Percentiles rank a stretch among this genome's conserved stretches.
phyloP scores from a whole-genome alignment of 176 grass and related monocot genomes.

The Eremochloa ophiuroides region DNA sequence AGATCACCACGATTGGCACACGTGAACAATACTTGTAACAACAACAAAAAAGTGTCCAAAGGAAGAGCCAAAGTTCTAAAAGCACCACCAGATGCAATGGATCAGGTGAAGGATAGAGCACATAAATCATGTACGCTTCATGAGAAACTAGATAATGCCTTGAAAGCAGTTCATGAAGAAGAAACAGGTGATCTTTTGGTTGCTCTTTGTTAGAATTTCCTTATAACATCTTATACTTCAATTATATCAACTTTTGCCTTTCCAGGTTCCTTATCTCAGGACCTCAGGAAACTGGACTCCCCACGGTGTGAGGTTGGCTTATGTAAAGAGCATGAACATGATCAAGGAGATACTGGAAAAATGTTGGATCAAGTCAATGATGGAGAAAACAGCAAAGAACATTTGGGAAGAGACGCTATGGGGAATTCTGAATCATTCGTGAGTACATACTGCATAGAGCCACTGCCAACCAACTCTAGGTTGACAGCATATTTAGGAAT shows the following conservation, averaged over 20 bases:
- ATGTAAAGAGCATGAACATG: slow-evolving; percentile 19
- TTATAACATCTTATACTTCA: slow-evolving; percentile 6
- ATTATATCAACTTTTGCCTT: slow-evolving; percentile 7
- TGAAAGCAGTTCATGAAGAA: neutral
- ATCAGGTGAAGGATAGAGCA: slow-evolving; percentile 13
- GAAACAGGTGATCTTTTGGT: slow-evolving; percentile 24
- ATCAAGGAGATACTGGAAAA: slow-evolving; percentile 23
- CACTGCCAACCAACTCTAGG: slow-evolving; percentile 8
- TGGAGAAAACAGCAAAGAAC: slow-evolving; percentile 3
- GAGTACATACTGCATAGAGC: neutral
- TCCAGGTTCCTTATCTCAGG: slow-evolving; percentile 40
- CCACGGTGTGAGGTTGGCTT: neutral
- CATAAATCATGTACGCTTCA: neutral
- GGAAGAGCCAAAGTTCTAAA: slow-evolving; percentile 14
- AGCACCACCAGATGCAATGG: neutral
- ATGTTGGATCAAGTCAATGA: neutral
- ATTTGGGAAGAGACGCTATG: slow-evolving; percentile 9
- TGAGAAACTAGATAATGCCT: neutral
- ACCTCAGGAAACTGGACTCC: neutral
- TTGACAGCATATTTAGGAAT: slow-evolving; percentile 16
- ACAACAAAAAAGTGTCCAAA: neutral
- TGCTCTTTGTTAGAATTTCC: slow-evolving; percentile 10
- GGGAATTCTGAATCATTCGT: slow-evolving; percentile 13
- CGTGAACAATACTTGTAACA: neutral
- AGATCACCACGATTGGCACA: slow-evolving; percentile 39